Evolutionary conservation across 192 early-diverging fungal genomes (phyloP), one percentile per base, ranked within the genome.

Genomic region (Rhizophagus prolifer): DNA sequence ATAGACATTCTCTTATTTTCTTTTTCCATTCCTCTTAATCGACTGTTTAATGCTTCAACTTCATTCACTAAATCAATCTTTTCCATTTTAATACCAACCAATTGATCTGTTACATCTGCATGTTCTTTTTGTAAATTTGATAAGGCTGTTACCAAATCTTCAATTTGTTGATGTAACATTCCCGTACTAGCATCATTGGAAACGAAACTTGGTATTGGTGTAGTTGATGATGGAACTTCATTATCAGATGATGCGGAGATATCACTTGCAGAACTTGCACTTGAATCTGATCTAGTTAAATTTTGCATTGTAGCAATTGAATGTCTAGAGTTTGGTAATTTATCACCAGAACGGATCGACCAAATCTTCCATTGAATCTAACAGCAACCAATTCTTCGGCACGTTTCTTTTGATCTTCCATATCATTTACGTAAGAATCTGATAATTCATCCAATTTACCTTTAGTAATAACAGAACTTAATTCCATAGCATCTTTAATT

Each of bases 401-500:
- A 19, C 80, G 74, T 64, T 90, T 84, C 70, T 86, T 86, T 79
- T 88, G 81, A 58, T 88, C 83, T 64, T 86, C 83, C 14, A 84
- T 62, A 63, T 89, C 84, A 1, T 81, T 78, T 8, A 82, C 62
- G 78, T 90, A 92, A 26, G 89, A 81, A 10, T 83, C 81, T 0
- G 88, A 90, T 30, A 97, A 85, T 21, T 86, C 81, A 75, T 91
- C 95, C 70, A 98, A 79, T 64, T 91, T 90, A 13, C 82, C 73
- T 46, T 91, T 88, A 19, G 91, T 88, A 41, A 97, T 92, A 0
- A 87, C 85, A 0, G 83, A 82, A 61, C 83, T 85, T 10, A 98
- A 86, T 23, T 82, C 80, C 81, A 92, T 89, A 0, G 96, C 95
- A 74, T 96, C 94, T 64, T 86, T 80, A 70, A 98, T 90, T 69